Conservation (phyloP, 2,329 filamentous ascomycete genomes). For the Fulvia fulva region DNA sequence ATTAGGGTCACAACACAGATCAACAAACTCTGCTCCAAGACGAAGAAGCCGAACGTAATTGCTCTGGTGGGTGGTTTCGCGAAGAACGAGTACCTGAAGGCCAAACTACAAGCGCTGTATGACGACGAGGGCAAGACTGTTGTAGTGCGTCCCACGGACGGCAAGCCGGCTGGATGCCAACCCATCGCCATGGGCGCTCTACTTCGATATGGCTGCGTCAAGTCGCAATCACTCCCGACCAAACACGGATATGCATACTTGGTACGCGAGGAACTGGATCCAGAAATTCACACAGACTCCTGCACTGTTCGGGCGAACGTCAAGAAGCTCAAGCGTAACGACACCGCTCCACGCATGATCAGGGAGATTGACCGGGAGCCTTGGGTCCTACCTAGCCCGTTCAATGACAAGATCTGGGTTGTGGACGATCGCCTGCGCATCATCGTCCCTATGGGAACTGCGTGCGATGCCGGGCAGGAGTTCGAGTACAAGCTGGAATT, state of each 20-base stretch:
- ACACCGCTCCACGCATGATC: too few species aligned
- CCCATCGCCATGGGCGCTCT: conserved; percentile 10
- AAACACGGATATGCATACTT: conserved; percentile 11
- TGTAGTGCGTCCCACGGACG: conserved; percentile 4
- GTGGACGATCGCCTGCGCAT: conserved; percentile 12
- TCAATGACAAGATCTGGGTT: neutral
- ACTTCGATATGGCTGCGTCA: conserved; percentile 10
- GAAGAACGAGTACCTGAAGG: conserved; percentile 10
- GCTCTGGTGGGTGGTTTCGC: conserved; percentile 11
- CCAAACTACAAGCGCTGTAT: conserved; percentile 1
- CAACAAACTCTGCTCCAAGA: neutral
- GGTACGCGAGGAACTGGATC: conserved; percentile 4
- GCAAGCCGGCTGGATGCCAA: conserved; percentile 5
- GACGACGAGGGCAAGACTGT: conserved; percentile 2
- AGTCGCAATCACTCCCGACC: neutral
- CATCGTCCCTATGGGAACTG: conserved; percentile 1
- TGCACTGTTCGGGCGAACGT: neutral
- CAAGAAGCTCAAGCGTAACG: too few species aligned
- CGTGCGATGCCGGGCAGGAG: neutral
- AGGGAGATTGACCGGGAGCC: too few species aligned
- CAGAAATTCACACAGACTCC: conserved; percentile 6
- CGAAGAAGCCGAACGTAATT: conserved; percentile 6
- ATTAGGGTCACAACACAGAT: neutral
- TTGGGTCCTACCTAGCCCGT: conserved; percentile 1
- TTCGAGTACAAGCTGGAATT: neutral